Evolutionary conservation across 768 basidiomycete genomes (phyloP), one percentile per base, ranked within the genome.

Genomic region (Lactifluus pinguis): DNA sequence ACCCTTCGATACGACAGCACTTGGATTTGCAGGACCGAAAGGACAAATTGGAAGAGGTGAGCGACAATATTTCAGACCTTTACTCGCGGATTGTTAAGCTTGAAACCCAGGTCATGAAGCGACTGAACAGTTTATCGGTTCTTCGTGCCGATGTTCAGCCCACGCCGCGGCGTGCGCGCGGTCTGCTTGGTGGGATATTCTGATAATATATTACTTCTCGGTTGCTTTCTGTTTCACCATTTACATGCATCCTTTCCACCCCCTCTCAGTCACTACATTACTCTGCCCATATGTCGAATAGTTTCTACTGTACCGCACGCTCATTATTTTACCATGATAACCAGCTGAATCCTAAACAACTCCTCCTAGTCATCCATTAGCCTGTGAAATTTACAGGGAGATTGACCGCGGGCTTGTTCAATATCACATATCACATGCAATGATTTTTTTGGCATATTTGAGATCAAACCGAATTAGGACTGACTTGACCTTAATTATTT

Each of bases 1-100:
- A 99, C 70, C 97, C 95, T 0, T 74, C 75, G n/a, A 83, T 99
- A 58, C 77, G 86, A 63, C 78, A 78, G 53, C 97, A 99, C 70
- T 78, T 99, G 19, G 95, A 98, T 60, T 75, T 99, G 47, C 97
- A 99, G 71, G 95, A 94, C 58, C 80, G 97, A 45, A 99, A 98
- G 69, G 95, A 99, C 72, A 98, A 98, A 74, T 79, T 98, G 17
- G 97, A 98, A 71, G 91, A 95, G 81, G 91, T 88, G 64, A 63
- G 72, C 65, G 32, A n/a, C 47, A 25, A 25, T 25, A 25, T 34
- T 34, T 21, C 15, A 44, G 29, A 6, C 13, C 54, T 25, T 25
- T 25, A 25, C 25, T 25, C 25, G 25, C 25, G 25, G 2, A 25
- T 1, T 25, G 25, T 1, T 2, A 25, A 25, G 25, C 25, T 25